Base-by-base conservation (phyloP, 1,284 basidiomycete species). In the Volvariella volvacea region DNA sequence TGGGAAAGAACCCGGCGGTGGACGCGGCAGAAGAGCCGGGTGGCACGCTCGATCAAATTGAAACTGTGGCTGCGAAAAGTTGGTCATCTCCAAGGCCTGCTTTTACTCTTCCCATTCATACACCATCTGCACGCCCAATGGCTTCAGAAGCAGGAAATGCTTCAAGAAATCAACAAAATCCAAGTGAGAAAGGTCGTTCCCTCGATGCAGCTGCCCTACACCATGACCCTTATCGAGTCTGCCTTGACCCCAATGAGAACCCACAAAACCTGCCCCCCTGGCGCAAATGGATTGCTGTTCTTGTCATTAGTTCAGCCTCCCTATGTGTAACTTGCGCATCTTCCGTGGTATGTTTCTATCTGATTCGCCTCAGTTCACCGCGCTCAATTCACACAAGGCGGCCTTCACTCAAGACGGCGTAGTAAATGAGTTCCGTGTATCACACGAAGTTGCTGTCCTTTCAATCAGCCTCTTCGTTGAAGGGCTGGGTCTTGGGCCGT, bases 311-410 rank as follows among this genome's bases (percentile, higher is more conserved):
- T 41, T 60, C 63, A 1, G 71, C 73, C 1, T 71, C 80, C 1
- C 62, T 80, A 2, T 83, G 83, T 53, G 82, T 80, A 9, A 82
- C 87, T 0, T 86, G 79, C 57, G 75, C 80, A 15, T 88, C 83
- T 0, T 84, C 81, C 3, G 74, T 87, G 65, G 82, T 81, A 47
- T 46, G 77, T 65, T 12, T 21, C 16, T n/a, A n/a, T n/a, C n/a
- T 14, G n/a, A 3, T 39, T 10, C 12, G n/a, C 4, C 4, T 36
- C 17, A 21, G 19, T 22, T 22, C 21, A n/a, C n/a, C n/a, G n/a
- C 15, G 16, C 12, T 4, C 22, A 15, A 38, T 14, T 22, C 16
- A 10, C n/a, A 14, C 3, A 42, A 84, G 81, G 82, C 84, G 2
- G 68, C 77, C 0, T 80, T 80, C 49, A 80, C 86, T 0, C 86